Conservation (phyloP, 768 basidiomycete species). For the Galerina marginata region DNA sequence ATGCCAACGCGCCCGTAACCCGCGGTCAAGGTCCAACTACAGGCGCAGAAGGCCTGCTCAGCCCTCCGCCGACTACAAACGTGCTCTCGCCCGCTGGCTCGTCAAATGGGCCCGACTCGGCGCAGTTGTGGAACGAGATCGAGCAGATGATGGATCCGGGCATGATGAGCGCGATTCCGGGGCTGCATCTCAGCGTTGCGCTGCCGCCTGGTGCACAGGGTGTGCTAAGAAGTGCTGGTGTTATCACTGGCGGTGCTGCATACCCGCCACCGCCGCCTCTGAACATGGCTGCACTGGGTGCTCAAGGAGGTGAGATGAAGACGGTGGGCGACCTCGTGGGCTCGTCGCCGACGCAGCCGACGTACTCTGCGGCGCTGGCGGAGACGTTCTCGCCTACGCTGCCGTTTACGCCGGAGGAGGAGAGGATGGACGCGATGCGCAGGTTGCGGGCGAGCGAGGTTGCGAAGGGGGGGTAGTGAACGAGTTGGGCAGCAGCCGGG, state of each 20-base stretch:
- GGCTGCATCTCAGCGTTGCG: slow-evolving; percentile 27
- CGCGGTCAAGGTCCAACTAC: neutral
- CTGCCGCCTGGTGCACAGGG: slow-evolving; percentile 27
- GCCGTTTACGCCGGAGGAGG: slow-evolving; percentile 29
- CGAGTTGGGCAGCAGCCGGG: neutral
- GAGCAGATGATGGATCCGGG: slow-evolving; percentile 34
- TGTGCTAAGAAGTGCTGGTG: slow-evolving; percentile 28
- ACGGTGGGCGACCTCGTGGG: slow-evolving; percentile 32
- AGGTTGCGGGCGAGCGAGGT: slow-evolving; percentile 21
- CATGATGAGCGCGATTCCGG: slow-evolving; percentile 29
- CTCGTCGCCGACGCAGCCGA: slow-evolving; percentile 22
- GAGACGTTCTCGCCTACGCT: slow-evolving; percentile 30
- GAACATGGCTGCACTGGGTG: neutral
- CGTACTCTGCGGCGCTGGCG: slow-evolving; percentile 30
- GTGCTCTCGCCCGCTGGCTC: slow-evolving; percentile 24
- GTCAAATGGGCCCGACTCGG: slow-evolving; percentile 28
- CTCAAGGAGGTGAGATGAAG: slow-evolving; percentile 6
- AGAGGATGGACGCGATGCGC: slow-evolving; percentile 23
- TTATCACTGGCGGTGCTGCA: slow-evolving; percentile 6
- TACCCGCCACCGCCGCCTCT: slow-evolving; percentile 12
- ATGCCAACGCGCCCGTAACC: slow-evolving; percentile 8
- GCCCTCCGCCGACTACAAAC: slow-evolving; percentile 12
- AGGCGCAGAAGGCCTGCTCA: slow-evolving; percentile 13
- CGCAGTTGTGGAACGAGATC: slow-evolving; percentile 33
- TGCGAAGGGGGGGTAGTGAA: slow-evolving; percentile 6